Conservation (phyloP, 192 early-diverging fungal species). For the Dimargaris cristalligena region DNA sequence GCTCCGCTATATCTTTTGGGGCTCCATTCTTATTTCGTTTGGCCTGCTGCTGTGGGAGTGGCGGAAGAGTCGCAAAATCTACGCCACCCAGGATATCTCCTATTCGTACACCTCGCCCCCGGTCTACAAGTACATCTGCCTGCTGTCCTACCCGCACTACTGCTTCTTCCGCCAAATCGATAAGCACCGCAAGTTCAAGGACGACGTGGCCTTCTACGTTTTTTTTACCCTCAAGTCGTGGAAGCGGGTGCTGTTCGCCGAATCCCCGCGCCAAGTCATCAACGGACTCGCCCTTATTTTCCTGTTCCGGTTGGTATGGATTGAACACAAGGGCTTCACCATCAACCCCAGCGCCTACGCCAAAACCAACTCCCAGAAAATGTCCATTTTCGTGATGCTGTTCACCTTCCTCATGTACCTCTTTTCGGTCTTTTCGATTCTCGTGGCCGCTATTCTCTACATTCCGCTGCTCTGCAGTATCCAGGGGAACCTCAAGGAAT, state of each 20-base stretch:
- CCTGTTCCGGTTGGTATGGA: conserved; percentile 15
- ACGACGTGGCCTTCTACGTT: conserved; percentile 65
- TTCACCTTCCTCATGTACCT: conserved; percentile 51
- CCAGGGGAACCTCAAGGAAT: conserved; percentile 77
- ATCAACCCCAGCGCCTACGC: conserved; percentile 14
- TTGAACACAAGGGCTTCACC: conserved; percentile 12
- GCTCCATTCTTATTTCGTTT: conserved; percentile 51
- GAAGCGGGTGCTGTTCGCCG: conserved; percentile 70
- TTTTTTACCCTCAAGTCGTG: conserved; percentile 76
- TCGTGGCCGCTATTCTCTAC: conserved; percentile 49
- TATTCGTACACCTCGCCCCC: conserved; percentile 55
- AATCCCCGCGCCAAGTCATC: conserved; percentile 63
- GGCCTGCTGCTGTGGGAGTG: conserved; percentile 49
- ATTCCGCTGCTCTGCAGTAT: conserved; percentile 62
- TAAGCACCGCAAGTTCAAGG: conserved; percentile 38
- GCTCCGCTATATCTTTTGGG: conserved; percentile 23
- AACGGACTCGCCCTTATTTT: conserved; percentile 33
- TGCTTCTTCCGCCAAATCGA: conserved; percentile 67
- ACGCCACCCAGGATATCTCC: conserved; percentile 54
- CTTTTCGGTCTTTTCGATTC: conserved; percentile 30
- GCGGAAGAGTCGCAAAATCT: conserved; percentile 42
- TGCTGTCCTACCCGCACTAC: conserved; percentile 58
- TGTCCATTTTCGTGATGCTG: conserved; percentile 20
- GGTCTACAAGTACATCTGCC: conserved; percentile 58
- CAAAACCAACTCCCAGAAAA: conserved; percentile 12